These are phyloP conservation scores for Saccharomyces uvarum DNA, from an alignment of 1,139 yeast species.

Conservation along the genomic window DNA sequence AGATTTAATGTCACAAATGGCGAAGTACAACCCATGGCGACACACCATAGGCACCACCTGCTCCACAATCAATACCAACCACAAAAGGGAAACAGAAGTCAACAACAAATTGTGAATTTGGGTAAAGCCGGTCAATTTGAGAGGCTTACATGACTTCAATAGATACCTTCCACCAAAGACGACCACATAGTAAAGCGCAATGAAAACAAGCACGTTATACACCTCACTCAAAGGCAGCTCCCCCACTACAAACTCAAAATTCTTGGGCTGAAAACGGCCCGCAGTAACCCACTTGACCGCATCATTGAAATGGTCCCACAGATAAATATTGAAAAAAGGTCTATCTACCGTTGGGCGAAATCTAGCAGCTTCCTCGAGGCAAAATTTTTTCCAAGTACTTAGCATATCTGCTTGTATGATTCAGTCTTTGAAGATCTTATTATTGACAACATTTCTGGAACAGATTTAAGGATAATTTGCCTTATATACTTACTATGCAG, in stretches of 20 bases:
- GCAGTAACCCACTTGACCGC: conserved; percentile 39
- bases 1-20: conserved; percentile 59
- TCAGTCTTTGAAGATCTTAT: neutral
- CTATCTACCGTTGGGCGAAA: conserved; percentile 42
- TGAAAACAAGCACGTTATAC: conserved; percentile 50
- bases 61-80: conserved; percentile 58
- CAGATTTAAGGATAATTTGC: neutral
- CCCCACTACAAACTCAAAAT: conserved; percentile 53
- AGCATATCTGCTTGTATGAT: neutral
- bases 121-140: conserved; percentile 57
- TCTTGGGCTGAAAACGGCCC: conserved; percentile 52
- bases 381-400: neutral
- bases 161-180: conserved; percentile 65
- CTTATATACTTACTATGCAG: neutral
- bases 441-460: neutral
- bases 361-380: neutral
- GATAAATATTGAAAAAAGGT: conserved; percentile 53
- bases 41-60: conserved; percentile 63
- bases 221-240: conserved; percentile 57
- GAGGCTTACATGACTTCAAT: conserved; percentile 45
- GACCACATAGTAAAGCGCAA: conserved; percentile 51
- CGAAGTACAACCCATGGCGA: conserved; percentile 55
- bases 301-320: conserved; percentile 56
- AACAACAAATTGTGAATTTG: conserved; percentile 64
- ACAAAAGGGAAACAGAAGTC: conserved; percentile 51